phyloP scores from a whole-genome alignment of 1,284 basidiomycete genomes.

The Moesziomyces parantarcticus region DNA sequence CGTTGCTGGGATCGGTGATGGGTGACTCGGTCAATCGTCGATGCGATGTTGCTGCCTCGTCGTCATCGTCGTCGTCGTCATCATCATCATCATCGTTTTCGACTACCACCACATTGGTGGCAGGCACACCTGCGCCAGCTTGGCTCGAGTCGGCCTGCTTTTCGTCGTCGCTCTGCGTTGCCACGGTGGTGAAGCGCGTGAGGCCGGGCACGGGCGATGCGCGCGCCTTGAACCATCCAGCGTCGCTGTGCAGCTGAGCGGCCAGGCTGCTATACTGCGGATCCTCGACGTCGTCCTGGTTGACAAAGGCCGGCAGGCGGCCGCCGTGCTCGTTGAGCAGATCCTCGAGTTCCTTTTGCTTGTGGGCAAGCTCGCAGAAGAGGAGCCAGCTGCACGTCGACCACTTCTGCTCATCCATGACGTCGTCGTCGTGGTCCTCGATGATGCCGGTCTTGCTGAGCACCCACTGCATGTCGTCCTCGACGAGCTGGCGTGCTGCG shows the following conservation, averaged over 20 bases:
- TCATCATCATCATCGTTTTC: constrained; percentile 27
- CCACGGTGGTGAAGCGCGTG: constrained; percentile 23
- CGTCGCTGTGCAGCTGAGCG: constrained; percentile 42
- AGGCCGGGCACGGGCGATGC: constrained; percentile 40
- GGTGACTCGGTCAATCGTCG: constrained; percentile 35
- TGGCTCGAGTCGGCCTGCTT: no score
- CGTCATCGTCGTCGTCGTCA: constrained; percentile 46
- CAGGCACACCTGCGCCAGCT: no score
- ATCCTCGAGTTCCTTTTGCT: constrained; percentile 58
- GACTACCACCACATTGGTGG: background rate
- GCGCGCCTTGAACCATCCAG: constrained; percentile 45
- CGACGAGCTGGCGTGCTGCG: constrained; percentile 56
- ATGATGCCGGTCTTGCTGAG: constrained; percentile 65
- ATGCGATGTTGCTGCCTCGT: constrained; percentile 14
- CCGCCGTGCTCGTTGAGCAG: constrained; percentile 37
- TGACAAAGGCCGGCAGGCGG: constrained; percentile 30
- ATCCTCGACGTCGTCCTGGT: constrained; percentile 32
- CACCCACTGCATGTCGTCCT: constrained; percentile 63
- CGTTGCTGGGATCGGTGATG: constrained; percentile 51
- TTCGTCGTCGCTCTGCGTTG: background rate
- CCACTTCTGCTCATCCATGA: constrained; percentile 67
- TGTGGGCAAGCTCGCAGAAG: constrained; percentile 53
- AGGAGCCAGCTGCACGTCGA: constrained; percentile 64
- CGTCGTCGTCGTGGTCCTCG: constrained; percentile 64
- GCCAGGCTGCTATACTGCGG: constrained; percentile 43